Evolutionary conservation across 176 grass and related monocot species (phyloP).

Genomic region (Carex littledalei): DNA sequence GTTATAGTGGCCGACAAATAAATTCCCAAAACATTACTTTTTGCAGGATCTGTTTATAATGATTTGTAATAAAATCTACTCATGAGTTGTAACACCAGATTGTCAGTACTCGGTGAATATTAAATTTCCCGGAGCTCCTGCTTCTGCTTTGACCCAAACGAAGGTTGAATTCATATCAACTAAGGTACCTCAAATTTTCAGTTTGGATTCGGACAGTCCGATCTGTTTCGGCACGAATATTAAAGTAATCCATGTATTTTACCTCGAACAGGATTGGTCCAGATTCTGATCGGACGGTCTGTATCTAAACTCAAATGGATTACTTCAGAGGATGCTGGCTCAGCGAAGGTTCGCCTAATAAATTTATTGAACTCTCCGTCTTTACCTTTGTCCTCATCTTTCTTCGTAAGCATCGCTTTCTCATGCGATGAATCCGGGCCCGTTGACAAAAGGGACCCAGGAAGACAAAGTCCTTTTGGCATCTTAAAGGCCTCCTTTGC

Average conservation of each 20-base stretch:
- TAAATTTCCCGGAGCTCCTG: neutral
- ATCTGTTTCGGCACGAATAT: no score
- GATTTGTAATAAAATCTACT: neutral
- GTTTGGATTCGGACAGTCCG: no score
- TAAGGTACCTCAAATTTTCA: no score
- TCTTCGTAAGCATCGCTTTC: neutral
- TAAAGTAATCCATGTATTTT: no score
- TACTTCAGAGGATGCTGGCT: no score
- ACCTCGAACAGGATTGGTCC: no score
- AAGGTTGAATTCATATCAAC: neutral
- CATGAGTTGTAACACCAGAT: neutral
- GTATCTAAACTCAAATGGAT: no score
- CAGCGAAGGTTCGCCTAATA: neutral
- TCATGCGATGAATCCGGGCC: neutral
- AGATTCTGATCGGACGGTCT: no score
- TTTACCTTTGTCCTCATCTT: neutral
- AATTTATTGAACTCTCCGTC: neutral
- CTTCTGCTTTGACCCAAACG: neutral
- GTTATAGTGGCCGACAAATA: neutral
- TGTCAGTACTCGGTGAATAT: neutral
- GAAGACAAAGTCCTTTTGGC: neutral
- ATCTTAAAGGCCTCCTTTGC: neutral
- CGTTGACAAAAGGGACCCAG: neutral
- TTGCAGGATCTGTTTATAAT: neutral
- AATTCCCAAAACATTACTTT: neutral